Percentiles rank a stretch among this genome's conserved stretches.
These are phyloP conservation scores for Aspergillus biplanus DNA, from an alignment of 495 filamentous ascomycete genomes.

Conservation along the genomic window DNA sequence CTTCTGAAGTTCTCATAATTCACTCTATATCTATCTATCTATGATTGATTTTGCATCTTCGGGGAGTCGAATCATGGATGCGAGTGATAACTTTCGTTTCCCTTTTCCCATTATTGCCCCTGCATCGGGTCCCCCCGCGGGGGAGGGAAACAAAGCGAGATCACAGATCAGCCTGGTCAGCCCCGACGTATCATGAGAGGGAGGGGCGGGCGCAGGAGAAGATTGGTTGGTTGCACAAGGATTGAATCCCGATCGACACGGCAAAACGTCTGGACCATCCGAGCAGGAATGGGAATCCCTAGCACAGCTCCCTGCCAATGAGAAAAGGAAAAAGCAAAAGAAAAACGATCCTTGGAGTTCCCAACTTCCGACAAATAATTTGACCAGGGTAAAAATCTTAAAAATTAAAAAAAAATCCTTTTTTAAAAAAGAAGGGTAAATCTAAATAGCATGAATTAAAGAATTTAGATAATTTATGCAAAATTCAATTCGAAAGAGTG, in stretches of 20 bases:
- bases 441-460: neutral
- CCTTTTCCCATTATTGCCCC: conserved; percentile 1
- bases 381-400: neutral
- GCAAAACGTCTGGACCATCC: conserved; percentile 15
- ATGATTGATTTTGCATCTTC: too few species aligned
- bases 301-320: neutral
- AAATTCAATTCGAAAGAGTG: neutral
- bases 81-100: neutral
- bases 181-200: conserved; percentile 5
- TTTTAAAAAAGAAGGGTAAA: neutral
- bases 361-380: neutral
- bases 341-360: neutral
- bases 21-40: too few species aligned
- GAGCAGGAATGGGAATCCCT: neutral
- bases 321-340: neutral
- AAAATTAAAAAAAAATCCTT: neutral
- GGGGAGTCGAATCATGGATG: too few species aligned
- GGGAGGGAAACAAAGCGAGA: conserved; percentile 15
- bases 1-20: too few species aligned
- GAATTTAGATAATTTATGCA: neutral
- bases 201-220: neutral
- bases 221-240: conserved; percentile 25
- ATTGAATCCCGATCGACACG: conserved; percentile 31
- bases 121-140: conserved; percentile 30
- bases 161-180: conserved; percentile 14